Evolutionary conservation across 148 eudicot genomes (phyloP).

Genomic region (Spergularia bocconei): DNA sequence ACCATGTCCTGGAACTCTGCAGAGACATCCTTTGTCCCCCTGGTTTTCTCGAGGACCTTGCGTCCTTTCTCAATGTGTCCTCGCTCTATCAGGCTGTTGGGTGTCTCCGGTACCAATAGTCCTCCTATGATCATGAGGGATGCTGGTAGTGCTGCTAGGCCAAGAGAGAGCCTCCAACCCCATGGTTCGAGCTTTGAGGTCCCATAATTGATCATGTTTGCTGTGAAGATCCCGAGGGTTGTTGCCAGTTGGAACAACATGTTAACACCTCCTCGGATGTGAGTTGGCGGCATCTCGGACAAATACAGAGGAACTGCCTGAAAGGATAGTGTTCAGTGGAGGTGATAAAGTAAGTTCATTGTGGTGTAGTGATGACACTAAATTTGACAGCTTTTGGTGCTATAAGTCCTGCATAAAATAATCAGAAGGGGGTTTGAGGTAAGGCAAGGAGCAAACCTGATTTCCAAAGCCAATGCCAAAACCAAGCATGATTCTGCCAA

Average conservation of each 20-base stretch:
- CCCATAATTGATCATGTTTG: constrained; percentile 87
- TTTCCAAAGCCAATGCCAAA: constrained; percentile 94
- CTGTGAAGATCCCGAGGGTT: constrained; percentile 80
- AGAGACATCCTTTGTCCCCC: constrained; percentile 55
- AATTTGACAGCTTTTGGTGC: no score
- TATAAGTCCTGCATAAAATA: neutral
- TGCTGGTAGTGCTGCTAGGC: constrained; percentile 81
- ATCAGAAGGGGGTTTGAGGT: neutral
- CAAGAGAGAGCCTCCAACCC: constrained; percentile 92
- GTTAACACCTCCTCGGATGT: constrained; percentile 78
- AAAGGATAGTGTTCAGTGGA: neutral
- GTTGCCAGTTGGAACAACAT: constrained; percentile 94
- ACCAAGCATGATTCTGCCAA: constrained; percentile 90
- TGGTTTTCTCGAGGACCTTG: constrained; percentile 52
- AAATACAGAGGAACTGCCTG: constrained; percentile 80
- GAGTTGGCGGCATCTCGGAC: constrained; percentile 91
- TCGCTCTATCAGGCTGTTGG: constrained; percentile 75
- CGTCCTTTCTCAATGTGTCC: constrained; percentile 55
- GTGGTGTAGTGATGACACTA: no score
- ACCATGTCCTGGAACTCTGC: constrained; percentile 67
- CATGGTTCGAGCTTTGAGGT: constrained; percentile 78
- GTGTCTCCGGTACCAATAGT: constrained; percentile 75
- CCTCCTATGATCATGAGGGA: constrained; percentile 73
- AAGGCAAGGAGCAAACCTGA: constrained; percentile 40
- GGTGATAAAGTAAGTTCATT: neutral